Percentiles rank a stretch among this genome's conserved stretches.
These are phyloP conservation scores for Aspergillus ustus DNA, from an alignment of 2,329 filamentous ascomycete genomes.

Conservation along the genomic window DNA sequence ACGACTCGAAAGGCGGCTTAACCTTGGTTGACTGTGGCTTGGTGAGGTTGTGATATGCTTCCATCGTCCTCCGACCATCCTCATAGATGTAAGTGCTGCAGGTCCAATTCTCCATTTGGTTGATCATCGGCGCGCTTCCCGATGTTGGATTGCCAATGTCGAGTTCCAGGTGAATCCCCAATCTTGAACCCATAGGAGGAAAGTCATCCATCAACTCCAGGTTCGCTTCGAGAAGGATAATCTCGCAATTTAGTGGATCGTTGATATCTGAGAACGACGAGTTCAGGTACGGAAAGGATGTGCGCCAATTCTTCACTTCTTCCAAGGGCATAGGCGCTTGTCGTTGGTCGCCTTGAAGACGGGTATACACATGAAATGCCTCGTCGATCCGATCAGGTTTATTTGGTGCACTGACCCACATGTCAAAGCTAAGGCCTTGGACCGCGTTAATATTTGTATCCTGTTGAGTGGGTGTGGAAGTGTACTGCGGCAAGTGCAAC, in stretches of 20 bases:
- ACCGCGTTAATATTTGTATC: constrained; percentile 35
- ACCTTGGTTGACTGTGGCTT: constrained; percentile 45
- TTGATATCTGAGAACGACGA: constrained; percentile 40
- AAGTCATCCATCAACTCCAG: constrained; percentile 51
- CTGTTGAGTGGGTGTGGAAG: constrained; percentile 39
- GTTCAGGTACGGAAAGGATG: constrained; percentile 46
- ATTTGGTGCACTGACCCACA: constrained; percentile 50
- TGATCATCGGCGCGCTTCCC: constrained; percentile 37
- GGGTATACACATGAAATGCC: constrained; percentile 51
- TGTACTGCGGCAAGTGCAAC: constrained; percentile 40
- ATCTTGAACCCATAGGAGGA: constrained; percentile 44
- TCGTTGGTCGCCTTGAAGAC: constrained; percentile 45
- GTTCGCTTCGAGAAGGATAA: constrained; percentile 50
- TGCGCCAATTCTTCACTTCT: constrained; percentile 45
- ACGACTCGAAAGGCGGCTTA: constrained; percentile 49
- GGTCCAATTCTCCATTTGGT: constrained; percentile 48
- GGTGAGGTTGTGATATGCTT: constrained; percentile 38
- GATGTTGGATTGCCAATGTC: constrained; percentile 44
- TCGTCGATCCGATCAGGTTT: constrained; percentile 43
- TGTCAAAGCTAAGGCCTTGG: constrained; percentile 48
- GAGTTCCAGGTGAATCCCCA: constrained; percentile 49
- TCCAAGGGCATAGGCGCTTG: constrained; percentile 46
- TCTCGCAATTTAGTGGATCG: constrained; percentile 44
- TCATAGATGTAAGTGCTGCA: constrained; percentile 50
- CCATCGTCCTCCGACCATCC: constrained; percentile 36